These are phyloP conservation scores for Sugiyamaella neomexicana DNA, from an alignment of 1,139 yeast species.

Conservation along the genomic window DNA sequence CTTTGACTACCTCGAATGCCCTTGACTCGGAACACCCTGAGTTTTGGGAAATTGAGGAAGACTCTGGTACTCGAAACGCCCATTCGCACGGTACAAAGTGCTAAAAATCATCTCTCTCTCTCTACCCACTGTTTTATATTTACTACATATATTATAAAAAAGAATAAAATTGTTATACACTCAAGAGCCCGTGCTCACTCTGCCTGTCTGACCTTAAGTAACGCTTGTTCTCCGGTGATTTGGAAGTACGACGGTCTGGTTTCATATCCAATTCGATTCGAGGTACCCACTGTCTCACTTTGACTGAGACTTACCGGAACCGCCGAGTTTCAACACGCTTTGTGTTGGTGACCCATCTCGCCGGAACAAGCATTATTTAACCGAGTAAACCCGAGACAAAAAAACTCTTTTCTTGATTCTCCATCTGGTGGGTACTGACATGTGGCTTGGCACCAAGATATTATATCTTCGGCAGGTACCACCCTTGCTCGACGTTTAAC, in stretches of 20 bases:
- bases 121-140: no score
- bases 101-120: no score
- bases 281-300: background rate
- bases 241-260: no score
- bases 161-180: no score
- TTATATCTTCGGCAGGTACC: background rate
- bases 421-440: background rate
- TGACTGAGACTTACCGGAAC: background rate
- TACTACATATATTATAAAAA: no score
- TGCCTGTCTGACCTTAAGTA: no score
- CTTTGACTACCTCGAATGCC: slow-evolving; percentile 29
- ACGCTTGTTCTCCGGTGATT: no score
- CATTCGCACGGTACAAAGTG: slow-evolving; percentile 16
- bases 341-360: background rate
- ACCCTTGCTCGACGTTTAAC: background rate
- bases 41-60: slow-evolving; percentile 27
- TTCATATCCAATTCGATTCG: no score
- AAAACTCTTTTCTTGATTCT: no score
- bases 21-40: slow-evolving; percentile 36
- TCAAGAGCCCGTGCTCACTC: no score
- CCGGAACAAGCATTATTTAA: background rate
- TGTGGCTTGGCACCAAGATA: background rate
- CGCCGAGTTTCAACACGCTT: background rate
- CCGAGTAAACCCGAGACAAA: no score
- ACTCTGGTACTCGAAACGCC: slow-evolving; percentile 20